phyloP scores from a whole-genome alignment of 208 protist genomes.

The Herpetomonas samuelpessoai region DNA sequence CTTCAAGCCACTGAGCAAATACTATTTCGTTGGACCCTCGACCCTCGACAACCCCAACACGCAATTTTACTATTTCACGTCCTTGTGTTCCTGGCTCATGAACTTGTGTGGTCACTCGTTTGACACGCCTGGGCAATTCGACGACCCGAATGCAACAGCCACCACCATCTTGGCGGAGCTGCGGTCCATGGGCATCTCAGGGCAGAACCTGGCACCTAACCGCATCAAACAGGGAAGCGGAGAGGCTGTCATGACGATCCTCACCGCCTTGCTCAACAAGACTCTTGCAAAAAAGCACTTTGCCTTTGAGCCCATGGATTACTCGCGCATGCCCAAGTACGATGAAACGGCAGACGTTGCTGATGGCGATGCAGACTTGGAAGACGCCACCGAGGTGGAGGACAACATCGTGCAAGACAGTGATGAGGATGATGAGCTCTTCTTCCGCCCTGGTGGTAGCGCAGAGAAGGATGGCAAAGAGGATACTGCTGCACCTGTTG shows the following conservation, averaged over 20 bases:
- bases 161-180: slow-evolving; percentile 84
- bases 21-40: slow-evolving; percentile 77
- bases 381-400: slow-evolving; percentile 57
- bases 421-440: slow-evolving; percentile 85
- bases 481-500: slow-evolving; percentile 34
- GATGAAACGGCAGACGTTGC: slow-evolving; percentile 74
- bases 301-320: slow-evolving; percentile 65
- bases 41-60: slow-evolving; percentile 85
- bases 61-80: slow-evolving; percentile 92
- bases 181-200: slow-evolving; percentile 65
- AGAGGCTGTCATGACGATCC: slow-evolving; percentile 70
- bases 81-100: slow-evolving; percentile 87
- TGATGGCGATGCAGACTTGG: slow-evolving; percentile 67
- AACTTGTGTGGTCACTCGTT: slow-evolving; percentile 64
- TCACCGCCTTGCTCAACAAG: slow-evolving; percentile 73
- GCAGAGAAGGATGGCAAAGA: slow-evolving; percentile 38
- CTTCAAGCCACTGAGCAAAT: slow-evolving; percentile 78
- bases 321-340: slow-evolving; percentile 71
- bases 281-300: slow-evolving; percentile 61
- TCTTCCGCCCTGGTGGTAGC: slow-evolving; percentile 38
- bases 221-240: slow-evolving; percentile 84
- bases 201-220: slow-evolving; percentile 76
- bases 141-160: slow-evolving; percentile 84
- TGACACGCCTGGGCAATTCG: slow-evolving; percentile 83
- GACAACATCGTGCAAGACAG: slow-evolving; percentile 87